Evolutionary conservation across 2,329 filamentous ascomycete species (phyloP), one percentile per base, ranked within the genome.

Genomic region (Fusarium illudens): DNA sequence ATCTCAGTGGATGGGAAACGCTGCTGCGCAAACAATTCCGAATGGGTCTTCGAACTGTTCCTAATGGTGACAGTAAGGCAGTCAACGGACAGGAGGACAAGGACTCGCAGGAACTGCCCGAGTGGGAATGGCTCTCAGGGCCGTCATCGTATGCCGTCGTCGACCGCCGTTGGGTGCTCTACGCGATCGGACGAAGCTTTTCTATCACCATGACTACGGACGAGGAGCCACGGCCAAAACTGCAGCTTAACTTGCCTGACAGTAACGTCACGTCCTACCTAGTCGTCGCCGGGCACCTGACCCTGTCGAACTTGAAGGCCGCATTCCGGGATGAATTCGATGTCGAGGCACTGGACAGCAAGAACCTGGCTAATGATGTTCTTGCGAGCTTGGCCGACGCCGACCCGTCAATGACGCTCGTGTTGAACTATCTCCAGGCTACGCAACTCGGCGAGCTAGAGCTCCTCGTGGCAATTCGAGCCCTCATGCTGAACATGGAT

Each of bases 401-500:
- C n/a, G 91, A 94, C 71, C 86, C 88, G 3, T 88, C 89, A 32
- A 85, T 93, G 76, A 86, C 89, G 52, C 80, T 93, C 3, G 82
- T 94, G 36, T 83, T 90, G 42, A 86, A 85, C 58, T 87, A 92
- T 61, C 81, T 94, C 7, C 86, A 87, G 36, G 84, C 85, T 6
- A 91, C 90, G 8, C 87, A 88, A 71, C 83, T 93, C 17, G 87
- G 88, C 4, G 82, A 90, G 37, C 79, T 84, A 4, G 91, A 94
- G 74, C 82, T 94, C 6, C 83, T 93, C 2, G 81, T 89, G 58
- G 86, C 89, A 4, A 86, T 94, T 54, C 86, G 88, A 55, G 79
- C 86, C 3, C 81, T 94, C 15, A 90, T 94, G 81, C 84, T 87
- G 48, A 93, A 89, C 70, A 84, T 94, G 37, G 90, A 90, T 63